Conservation (phyloP, 2,329 filamentous ascomycete genomes). For the Calycina herbarum region DNA sequence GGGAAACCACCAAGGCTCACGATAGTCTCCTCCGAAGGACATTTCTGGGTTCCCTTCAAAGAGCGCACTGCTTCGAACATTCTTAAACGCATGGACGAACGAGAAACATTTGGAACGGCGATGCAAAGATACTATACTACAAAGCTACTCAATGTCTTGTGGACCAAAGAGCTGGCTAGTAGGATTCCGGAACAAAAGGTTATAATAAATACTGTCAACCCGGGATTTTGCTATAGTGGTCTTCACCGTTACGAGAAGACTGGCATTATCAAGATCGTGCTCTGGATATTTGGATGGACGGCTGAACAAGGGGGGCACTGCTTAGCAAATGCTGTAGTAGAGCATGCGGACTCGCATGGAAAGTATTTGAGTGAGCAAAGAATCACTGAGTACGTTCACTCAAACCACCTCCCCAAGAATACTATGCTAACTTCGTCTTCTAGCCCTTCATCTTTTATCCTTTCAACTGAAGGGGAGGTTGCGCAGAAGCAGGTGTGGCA, state of each 20-base stretch:
- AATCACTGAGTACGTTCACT: constrained; percentile 3
- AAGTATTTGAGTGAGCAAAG: constrained; percentile 1
- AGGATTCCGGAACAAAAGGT: background rate
- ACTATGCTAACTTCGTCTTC: background rate
- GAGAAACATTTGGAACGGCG: background rate
- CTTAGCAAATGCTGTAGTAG: constrained; percentile 7
- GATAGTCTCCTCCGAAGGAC: constrained; percentile 6
- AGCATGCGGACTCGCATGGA: background rate
- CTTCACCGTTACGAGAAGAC: background rate
- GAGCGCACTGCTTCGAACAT: constrained; percentile 10
- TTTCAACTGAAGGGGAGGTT: constrained; percentile 6
- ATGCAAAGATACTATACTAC: constrained; percentile 9
- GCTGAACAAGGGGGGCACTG: background rate
- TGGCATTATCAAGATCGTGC: background rate
- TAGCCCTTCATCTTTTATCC: constrained; percentile 5
- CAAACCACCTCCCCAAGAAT: no score
- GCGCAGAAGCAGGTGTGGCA: constrained; percentile 4
- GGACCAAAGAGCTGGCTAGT: background rate
- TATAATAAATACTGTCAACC: constrained; percentile 2
- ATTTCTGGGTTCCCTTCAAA: constrained; percentile 13
- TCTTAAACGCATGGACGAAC: constrained; percentile 11
- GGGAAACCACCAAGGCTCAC: background rate
- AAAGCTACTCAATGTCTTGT: background rate
- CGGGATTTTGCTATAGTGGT: constrained; percentile 6
- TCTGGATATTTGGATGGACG: constrained; percentile 6